phyloP scores from a whole-genome alignment of 257 asterid species.

The Petunia secreta region DNA sequence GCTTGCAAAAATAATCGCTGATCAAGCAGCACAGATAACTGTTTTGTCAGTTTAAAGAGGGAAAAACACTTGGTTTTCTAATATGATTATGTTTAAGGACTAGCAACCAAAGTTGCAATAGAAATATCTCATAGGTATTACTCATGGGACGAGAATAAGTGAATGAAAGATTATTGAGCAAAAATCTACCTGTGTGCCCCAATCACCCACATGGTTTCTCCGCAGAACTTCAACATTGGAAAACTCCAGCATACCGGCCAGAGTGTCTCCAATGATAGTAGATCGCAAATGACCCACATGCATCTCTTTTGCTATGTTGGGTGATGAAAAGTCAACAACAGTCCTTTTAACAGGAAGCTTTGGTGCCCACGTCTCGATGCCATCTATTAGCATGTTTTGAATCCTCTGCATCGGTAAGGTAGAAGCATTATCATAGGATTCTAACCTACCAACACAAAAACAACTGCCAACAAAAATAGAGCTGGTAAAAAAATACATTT shows the following conservation, averaged over 20 bases:
- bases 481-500: conserved; percentile 45
- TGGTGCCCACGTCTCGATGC: conserved; percentile 90
- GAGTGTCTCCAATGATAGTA: conserved; percentile 91
- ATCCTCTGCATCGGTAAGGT: conserved; percentile 61
- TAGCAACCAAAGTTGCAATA: not conserved
- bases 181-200: conserved; percentile 88
- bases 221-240: conserved; percentile 87
- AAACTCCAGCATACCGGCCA: conserved; percentile 91
- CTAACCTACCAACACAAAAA: not conserved
- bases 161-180: not conserved
- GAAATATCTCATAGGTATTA: conserved; percentile 14
- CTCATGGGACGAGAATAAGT: conserved; percentile 18
- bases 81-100: not conserved
- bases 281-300: conserved; percentile 98
- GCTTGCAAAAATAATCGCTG: not conserved
- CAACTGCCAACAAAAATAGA: not conserved
- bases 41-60: not conserved
- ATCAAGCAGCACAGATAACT: not conserved
- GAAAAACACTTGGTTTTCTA: not conserved
- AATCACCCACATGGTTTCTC: conserved; percentile 96
- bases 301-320: conserved; percentile 98
- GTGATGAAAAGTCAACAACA: conserved; percentile 93
- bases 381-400: conserved; percentile 77
- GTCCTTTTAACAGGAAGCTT: conserved; percentile 74
- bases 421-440: not conserved